Conservation (phyloP, 768 basidiomycete species). For the Candolleomyces efflorescens region DNA sequence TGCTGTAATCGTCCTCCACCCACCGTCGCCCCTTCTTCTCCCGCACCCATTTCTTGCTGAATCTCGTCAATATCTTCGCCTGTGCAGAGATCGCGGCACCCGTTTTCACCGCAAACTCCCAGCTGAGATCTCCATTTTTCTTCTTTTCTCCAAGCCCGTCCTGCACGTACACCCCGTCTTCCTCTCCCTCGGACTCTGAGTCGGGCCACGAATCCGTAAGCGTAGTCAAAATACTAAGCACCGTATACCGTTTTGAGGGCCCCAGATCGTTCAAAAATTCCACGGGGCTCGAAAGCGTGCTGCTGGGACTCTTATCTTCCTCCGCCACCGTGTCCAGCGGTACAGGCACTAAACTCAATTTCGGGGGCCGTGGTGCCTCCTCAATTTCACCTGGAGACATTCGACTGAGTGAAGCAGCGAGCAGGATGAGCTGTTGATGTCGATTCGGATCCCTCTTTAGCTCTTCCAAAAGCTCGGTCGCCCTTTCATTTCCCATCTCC, state of each 20-base stretch:
- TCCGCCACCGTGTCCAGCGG: neutral
- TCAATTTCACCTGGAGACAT: too few relatives aligned
- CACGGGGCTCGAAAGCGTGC: neutral
- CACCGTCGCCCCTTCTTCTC: constrained; percentile 9
- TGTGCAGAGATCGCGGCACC: neutral
- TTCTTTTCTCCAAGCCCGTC: neutral
- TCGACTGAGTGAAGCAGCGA: neutral
- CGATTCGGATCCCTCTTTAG: neutral
- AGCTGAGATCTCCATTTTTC: neutral
- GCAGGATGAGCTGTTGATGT: neutral
- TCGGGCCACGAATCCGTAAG: neutral
- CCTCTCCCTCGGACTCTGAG: neutral
- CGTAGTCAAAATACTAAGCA: neutral
- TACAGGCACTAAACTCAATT: neutral
- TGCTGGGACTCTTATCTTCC: neutral
- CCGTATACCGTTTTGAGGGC: neutral
- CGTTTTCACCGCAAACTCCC: neutral
- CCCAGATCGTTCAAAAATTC: neutral
- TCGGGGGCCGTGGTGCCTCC: too few relatives aligned
- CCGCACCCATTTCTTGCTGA: constrained; percentile 7
- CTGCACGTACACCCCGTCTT: neutral
- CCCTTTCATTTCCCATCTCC: neutral
- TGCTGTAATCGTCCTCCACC: constrained; percentile 6
- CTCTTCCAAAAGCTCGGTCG: constrained; percentile 9
- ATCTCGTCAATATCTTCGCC: neutral